These are phyloP conservation scores for Ustilago nuda DNA, from an alignment of 1,284 basidiomycete genomes.

Conservation along the genomic window DNA sequence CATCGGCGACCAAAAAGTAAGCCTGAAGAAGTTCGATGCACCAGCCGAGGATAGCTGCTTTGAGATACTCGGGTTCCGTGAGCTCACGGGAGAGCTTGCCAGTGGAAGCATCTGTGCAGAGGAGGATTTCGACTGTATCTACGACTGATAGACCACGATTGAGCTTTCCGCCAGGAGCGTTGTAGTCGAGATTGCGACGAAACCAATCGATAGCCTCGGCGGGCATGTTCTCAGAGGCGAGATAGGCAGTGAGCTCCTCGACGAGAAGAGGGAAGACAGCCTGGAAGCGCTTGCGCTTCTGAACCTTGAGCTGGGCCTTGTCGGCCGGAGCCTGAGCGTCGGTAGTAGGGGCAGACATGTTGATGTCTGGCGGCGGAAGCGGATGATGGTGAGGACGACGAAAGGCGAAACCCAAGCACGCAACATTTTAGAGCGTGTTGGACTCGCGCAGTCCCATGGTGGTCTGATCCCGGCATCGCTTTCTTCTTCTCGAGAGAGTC, in stretches of 20 bases:
- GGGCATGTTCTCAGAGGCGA: constrained; percentile 76
- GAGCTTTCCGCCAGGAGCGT: constrained; percentile 94
- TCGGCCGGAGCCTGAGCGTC: constrained; percentile 41
- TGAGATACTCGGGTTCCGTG: constrained; percentile 78
- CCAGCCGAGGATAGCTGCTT: constrained; percentile 93
- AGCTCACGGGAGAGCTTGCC: constrained; percentile 70
- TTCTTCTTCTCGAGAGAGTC: background rate
- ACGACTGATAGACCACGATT: constrained; percentile 95
- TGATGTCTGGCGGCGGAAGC: background rate
- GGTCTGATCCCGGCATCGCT: constrained; percentile 27
- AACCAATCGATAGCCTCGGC: constrained; percentile 85
- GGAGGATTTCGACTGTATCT: constrained; percentile 88
- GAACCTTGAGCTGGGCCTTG: constrained; percentile 64
- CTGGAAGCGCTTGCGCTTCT: constrained; percentile 70
- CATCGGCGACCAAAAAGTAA: constrained; percentile 96
- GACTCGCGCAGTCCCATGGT: constrained; percentile 28
- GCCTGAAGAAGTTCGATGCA: constrained; percentile 98
- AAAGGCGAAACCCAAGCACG: background rate
- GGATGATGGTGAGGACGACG: constrained; percentile 3
- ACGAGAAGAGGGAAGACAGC: constrained; percentile 74
- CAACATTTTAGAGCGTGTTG: constrained; percentile 15
- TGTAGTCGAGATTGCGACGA: constrained; percentile 80
- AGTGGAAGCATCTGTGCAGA: constrained; percentile 73
- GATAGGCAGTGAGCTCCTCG: constrained; percentile 75
- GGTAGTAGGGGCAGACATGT: constrained; percentile 32